Evolutionary conservation across 2,329 filamentous ascomycete species (phyloP), one percentile per base, ranked within the genome.

Genomic region (Penicillium sp.): DNA sequence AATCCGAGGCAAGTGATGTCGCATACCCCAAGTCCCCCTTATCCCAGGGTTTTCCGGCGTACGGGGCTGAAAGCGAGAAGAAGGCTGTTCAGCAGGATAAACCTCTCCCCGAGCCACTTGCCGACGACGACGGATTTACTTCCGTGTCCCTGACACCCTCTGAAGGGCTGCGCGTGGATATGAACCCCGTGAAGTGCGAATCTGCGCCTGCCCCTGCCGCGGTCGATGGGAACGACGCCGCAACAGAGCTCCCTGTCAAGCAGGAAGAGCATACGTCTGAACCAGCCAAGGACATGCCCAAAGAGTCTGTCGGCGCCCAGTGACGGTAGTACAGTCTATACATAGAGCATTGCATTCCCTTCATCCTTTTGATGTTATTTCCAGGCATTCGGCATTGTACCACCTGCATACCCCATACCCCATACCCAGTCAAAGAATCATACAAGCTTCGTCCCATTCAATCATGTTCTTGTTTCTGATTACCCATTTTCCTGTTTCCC

Each of bases 11-110:
- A 20, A 4, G 53, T 1, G 73, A 73, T 10, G 34, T 34, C 5
- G 47, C 62, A 2, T 73, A 68, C 51, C 67, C 72, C 2, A 73
- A 69, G 35, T 76, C 73, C 4, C 73, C 73, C 4, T 55, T 75
- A 37, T 75, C 73, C 1, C 67, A 67, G 49, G 70, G 71, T 6
- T 68, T 63, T n/a, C 67, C 72, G 3, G 66, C 64, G 14, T 58
- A 68, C 28, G 65, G 62, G 2, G 52, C 64, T 11, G 60, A 63
- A 20, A 28, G 37, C 15, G 17, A 58, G 31, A 48, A 62, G 34
- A 42, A 53, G 39, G n/a, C 7, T 11, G n/a, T 7, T 7, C 42
- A 39, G 8, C 12, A 38, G 22, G 56, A 56, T 25, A 60, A 62
- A n/a, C 41, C 53, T 10, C 4, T 48, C 31, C 25, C 12, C 1